phyloP scores from a whole-genome alignment of 306 rosid species.

The Casuarina glauca region DNA sequence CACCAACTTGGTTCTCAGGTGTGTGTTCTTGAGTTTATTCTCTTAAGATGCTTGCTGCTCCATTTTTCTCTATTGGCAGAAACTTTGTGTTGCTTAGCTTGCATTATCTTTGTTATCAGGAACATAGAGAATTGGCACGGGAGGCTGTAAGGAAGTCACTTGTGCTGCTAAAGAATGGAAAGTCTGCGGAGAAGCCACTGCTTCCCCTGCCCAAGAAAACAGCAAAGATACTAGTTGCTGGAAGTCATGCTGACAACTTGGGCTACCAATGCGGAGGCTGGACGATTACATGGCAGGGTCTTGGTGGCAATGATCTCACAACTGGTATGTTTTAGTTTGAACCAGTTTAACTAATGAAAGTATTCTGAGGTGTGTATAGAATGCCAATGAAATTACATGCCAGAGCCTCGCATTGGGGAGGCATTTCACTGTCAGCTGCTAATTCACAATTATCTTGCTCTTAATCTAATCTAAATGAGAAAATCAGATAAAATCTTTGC shows the following conservation, averaged over 20 bases:
- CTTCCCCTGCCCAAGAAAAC: slow-evolving; percentile 92
- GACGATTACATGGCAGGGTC: slow-evolving; percentile 97
- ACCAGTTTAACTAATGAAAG: background rate
- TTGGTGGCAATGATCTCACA: slow-evolving; percentile 66
- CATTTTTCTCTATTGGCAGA: slow-evolving; percentile 1
- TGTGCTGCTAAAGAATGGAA: slow-evolving; percentile 83
- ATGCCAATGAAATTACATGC: no score
- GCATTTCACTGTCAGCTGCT: background rate
- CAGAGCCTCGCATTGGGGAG: no score
- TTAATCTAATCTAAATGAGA: no score
- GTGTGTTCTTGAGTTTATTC: slow-evolving; percentile 21
- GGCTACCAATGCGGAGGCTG: slow-evolving; percentile 98
- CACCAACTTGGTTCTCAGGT: slow-evolving; percentile 78
- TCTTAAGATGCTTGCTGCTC: slow-evolving; percentile 5
- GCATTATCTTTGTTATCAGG: slow-evolving; percentile 42
- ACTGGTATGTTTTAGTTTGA: slow-evolving; percentile 45
- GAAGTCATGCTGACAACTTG: slow-evolving; percentile 86
- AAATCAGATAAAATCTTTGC: no score
- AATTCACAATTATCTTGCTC: no score
- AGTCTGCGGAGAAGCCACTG: slow-evolving; percentile 46
- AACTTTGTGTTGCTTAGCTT: slow-evolving; percentile 1
- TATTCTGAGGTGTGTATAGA: no score
- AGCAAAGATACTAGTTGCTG: slow-evolving; percentile 71
- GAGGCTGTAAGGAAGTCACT: slow-evolving; percentile 95
- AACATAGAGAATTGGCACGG: slow-evolving; percentile 84